Evolutionary conservation across 108 stramenopile species (phyloP).

Genomic region (Cylindrotheca closterium): DNA sequence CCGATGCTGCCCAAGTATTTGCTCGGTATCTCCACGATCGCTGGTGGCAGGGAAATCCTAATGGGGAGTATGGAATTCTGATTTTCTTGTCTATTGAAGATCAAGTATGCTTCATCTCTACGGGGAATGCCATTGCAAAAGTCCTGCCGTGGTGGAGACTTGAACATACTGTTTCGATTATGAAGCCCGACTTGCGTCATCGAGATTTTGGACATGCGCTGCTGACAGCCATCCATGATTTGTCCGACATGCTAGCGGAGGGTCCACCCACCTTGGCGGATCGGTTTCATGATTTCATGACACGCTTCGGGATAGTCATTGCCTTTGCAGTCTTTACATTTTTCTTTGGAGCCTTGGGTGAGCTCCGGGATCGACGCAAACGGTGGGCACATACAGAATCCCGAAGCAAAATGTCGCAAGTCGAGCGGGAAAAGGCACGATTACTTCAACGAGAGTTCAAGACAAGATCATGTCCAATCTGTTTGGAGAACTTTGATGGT

Average conservation of each 20-base stretch:
- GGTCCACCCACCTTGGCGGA: conserved; percentile 78
- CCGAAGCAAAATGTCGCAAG: conserved; percentile 51
- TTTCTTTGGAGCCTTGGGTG: conserved; percentile 83
- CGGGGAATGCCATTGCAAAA: conserved; percentile 53
- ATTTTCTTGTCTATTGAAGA: conserved; percentile 81
- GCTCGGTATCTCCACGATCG: conserved; percentile 71
- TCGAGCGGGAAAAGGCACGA: conserved; percentile 76
- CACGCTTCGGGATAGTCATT: conserved; percentile 80
- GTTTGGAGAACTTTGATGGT: conserved; percentile 66
- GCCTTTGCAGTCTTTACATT: conserved; percentile 82
- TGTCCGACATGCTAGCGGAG: conserved; percentile 52
- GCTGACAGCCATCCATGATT: conserved; percentile 59
- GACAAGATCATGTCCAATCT: conserved; percentile 75
- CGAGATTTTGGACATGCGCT: conserved; percentile 68
- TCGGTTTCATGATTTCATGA: conserved; percentile 64
- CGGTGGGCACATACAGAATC: conserved; percentile 63
- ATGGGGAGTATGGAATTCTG: conserved; percentile 55
- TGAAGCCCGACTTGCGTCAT: conserved; percentile 74
- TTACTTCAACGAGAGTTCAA: conserved; percentile 63
- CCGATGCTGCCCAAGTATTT: conserved; percentile 88
- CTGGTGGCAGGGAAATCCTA: conserved; percentile 49
- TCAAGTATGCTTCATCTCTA: conserved; percentile 84
- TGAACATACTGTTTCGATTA: conserved; percentile 72
- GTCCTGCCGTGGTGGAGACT: conserved; percentile 86
- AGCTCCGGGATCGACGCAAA: conserved; percentile 77